Evolutionary conservation across 306 rosid species (phyloP), one percentile per base, ranked within the genome.

Genomic region (Vachellia pachyceras): DNA sequence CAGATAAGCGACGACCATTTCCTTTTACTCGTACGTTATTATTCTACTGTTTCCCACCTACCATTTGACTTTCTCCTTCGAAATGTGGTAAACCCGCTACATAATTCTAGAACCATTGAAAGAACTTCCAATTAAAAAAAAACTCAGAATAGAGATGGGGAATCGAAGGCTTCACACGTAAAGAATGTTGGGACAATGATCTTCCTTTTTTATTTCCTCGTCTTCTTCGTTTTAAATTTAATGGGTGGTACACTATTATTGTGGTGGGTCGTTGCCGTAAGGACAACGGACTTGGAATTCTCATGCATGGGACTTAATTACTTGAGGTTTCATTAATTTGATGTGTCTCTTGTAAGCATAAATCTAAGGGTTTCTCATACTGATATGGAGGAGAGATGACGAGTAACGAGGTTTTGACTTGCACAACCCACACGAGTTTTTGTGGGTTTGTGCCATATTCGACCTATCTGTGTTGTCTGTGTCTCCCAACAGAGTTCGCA

Each of bases 401-500:
- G 85, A 87, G 81, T 77, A 89, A 89, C 93, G 86, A 88, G 87
- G 91, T 79, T 92, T 94, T 91, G 97, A 92, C 97, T 91, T 84
- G 78, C 80, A 86, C 90, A 86, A 77, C 86, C 44, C 74, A 23
- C 74, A 69, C 74, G 39, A 72, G 92, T 77, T 83, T 81, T 69
- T 81, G 85, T 79, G 90, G 75, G 70, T 77, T 76, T 57, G 79
- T 79, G 83, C 50, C 33, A 29, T 29, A 66, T 71, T 65, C 82
- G 45, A 72, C 73, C 78, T 58, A 76, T 77, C 77, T 83, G 44
- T 80, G 49, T 72, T 55, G 25, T 55, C 63, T 20, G 75, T n/a
- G n/a, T 83, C 87, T 77, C 73, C 83, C 83, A 80, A 76, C 84
- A 76, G 65, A 20, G 82, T 76, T 72, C 20, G 69, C 80, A 55